These are phyloP conservation scores for Elaeagnus macrophylla DNA, from an alignment of 306 rosid genomes.

Conservation along the genomic window DNA sequence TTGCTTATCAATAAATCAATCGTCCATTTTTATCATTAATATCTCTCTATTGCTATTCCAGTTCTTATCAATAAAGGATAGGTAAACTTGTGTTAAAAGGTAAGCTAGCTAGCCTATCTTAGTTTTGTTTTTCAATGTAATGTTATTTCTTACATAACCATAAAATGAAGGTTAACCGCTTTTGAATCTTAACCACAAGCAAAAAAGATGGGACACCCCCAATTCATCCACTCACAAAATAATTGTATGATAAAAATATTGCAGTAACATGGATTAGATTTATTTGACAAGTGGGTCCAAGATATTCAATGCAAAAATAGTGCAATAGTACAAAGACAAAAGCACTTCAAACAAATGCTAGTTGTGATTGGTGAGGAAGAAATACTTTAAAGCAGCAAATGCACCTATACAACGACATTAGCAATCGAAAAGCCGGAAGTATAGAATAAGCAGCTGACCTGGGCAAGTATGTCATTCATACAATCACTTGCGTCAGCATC, in stretches of 20 bases:
- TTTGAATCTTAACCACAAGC: neutral
- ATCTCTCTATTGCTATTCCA: too few relatives aligned
- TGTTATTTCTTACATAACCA: neutral
- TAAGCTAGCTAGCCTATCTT: too few relatives aligned
- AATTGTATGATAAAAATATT: neutral
- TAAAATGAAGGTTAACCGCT: neutral
- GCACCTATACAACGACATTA: slow-evolving; percentile 4
- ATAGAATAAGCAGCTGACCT: slow-evolving; percentile 41
- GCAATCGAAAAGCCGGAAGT: slow-evolving; percentile 13
- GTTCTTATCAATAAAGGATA: too few relatives aligned
- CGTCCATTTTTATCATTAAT: too few relatives aligned
- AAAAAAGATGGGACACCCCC: too few relatives aligned
- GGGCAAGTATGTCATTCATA: slow-evolving; percentile 99
- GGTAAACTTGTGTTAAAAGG: too few relatives aligned
- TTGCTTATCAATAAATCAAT: too few relatives aligned
- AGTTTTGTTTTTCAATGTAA: neutral
- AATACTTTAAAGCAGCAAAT: slow-evolving; percentile 13
- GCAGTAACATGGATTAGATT: neutral
- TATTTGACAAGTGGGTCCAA: neutral
- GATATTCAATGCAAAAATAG: neutral
- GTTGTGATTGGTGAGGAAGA: neutral
- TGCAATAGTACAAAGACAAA: neutral
- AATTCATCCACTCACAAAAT: neutral
- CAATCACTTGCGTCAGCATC: slow-evolving; percentile 84
- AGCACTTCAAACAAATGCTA: neutral